Percentiles rank a stretch among this genome's conserved stretches.
These are phyloP conservation scores for Pyricularia grisea DNA, from an alignment of 2,329 filamentous ascomycete species.

Conservation along the genomic window DNA sequence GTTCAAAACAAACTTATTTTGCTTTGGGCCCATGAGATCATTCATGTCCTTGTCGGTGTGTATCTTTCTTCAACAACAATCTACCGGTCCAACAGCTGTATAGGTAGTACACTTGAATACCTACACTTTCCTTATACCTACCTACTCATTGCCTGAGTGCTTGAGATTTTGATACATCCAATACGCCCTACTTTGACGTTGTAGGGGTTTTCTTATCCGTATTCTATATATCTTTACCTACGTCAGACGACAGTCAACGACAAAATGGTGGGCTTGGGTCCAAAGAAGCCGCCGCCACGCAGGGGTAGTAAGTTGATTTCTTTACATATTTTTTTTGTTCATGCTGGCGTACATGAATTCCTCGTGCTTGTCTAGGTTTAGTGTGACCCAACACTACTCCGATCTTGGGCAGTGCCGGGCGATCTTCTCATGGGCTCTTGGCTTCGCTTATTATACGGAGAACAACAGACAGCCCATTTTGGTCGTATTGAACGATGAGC, in stretches of 20 bases:
- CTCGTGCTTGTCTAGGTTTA: background rate
- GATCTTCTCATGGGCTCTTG: background rate
- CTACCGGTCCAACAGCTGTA: too few species aligned
- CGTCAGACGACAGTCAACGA: background rate
- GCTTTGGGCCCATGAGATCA: background rate
- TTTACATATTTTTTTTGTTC: background rate
- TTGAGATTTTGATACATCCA: background rate
- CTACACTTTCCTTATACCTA: background rate
- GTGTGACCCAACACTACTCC: background rate
- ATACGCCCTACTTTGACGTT: background rate
- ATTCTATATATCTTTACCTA: background rate
- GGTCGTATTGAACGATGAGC: background rate
- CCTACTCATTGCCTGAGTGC: background rate
- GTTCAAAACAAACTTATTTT: background rate
- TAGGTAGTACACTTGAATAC: background rate
- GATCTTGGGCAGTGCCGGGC: background rate
- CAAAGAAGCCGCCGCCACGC: slow-evolving; percentile 56
- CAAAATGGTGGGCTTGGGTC: slow-evolving; percentile 54
- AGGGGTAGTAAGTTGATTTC: slow-evolving; percentile 17
- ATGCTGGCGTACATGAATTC: background rate
- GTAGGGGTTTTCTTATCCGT: background rate
- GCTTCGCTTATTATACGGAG: background rate
- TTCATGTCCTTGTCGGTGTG: background rate
- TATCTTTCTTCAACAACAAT: background rate
- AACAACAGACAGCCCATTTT: background rate